Conservation (phyloP, 192 early-diverging fungal genomes). For the Coemansia sp. region DNA sequence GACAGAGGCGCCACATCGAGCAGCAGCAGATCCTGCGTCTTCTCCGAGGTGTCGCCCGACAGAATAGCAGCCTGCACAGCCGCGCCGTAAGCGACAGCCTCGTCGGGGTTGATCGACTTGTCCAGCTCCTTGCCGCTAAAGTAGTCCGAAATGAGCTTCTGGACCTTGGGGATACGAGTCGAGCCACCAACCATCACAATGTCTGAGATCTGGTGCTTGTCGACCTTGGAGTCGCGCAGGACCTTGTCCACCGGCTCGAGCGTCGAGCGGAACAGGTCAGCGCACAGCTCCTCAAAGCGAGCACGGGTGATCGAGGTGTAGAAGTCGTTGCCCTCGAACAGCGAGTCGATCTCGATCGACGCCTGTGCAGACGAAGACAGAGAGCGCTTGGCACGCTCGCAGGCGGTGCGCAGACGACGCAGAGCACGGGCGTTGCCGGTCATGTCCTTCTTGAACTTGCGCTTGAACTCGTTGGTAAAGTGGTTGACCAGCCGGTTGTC, state of each 20-base stretch:
- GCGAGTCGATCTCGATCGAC: slow-evolving; percentile 93
- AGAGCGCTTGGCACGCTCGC: slow-evolving; percentile 97
- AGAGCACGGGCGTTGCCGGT: slow-evolving; percentile 85
- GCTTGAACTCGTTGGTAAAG: slow-evolving; percentile 96
- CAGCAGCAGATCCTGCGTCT: slow-evolving; percentile 91
- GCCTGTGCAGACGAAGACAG: slow-evolving; percentile 93
- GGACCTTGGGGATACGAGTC: slow-evolving; percentile 99
- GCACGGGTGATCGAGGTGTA: slow-evolving; percentile 98
- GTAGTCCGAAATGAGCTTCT: slow-evolving; percentile 96
- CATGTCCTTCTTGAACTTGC: slow-evolving; percentile 93
- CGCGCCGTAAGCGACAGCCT: slow-evolving; percentile 98
- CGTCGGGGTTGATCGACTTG: slow-evolving; percentile 99
- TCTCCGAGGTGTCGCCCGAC: slow-evolving; percentile 93
- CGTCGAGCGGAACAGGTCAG: slow-evolving; percentile 93
- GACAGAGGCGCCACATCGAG: slow-evolving; percentile 96
- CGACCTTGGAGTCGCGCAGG: slow-evolving; percentile 93
- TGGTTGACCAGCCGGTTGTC: slow-evolving; percentile 97
- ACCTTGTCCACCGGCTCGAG: slow-evolving; percentile 97
- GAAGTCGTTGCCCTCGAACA: slow-evolving; percentile 97
- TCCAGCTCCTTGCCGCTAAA: slow-evolving; percentile 99
- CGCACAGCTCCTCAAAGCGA: slow-evolving; percentile 98
- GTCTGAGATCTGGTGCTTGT: slow-evolving; percentile 86
- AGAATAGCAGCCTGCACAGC: slow-evolving; percentile 98
- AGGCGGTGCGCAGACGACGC: slow-evolving; percentile 95
- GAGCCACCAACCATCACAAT: slow-evolving; percentile 98